Base-by-base conservation (phyloP, 2,329 filamentous ascomycete genomes). In the Pseudogymnoascus sp. region DNA sequence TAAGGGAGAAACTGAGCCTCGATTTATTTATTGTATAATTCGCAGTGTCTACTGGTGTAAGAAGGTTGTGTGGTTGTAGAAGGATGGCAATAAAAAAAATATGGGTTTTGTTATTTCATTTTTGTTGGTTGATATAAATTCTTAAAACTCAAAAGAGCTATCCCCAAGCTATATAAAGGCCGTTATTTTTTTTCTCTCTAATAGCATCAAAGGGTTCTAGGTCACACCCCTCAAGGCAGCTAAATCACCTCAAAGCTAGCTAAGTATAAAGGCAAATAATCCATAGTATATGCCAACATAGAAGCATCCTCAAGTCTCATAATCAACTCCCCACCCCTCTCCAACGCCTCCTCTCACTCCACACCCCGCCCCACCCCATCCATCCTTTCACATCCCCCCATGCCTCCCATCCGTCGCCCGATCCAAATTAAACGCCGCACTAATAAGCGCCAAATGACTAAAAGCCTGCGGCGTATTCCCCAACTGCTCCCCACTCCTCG, bases 391-490 rank as follows among this genome's bases (percentile, higher is more conserved):
- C 50, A n/a, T 19, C 50, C 33, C 15, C 21, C 33, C 21, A 23
- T 4, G n/a, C 21, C 15, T 4, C n/a, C 31, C 28, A 26, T 42
- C 68, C 11, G 67, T 74, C 10, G 77, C 81, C 11, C 84, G 82
- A 70, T 88, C 85, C 62, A 92, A 74, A 74, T 91, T 92, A 73
- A 92, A 91, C 1, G 88, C 89, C 1, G 89, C 89, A 72, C 87
- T 90, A 69, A 92, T 85, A 71, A 91, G 80, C 1, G 88, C 87
- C 65, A 93, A 75, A 71, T 93, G 88, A 68, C 86, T 90, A 68
- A 92, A 92, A 0, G 89, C 89, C 75, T 91, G 89, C 0, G 89
- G 89, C 15, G 88, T 91, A 71, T 92, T 92, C 1, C 89, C 89
- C 65, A 92, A 78, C 76, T 92, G 89, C 75, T 92, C 88, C 10